A percentile compares a stretch with the other conserved stretches of the same genome.
Conservation (phyloP, 441 rosid genomes). For the Arabidopsis hybrid region DNA sequence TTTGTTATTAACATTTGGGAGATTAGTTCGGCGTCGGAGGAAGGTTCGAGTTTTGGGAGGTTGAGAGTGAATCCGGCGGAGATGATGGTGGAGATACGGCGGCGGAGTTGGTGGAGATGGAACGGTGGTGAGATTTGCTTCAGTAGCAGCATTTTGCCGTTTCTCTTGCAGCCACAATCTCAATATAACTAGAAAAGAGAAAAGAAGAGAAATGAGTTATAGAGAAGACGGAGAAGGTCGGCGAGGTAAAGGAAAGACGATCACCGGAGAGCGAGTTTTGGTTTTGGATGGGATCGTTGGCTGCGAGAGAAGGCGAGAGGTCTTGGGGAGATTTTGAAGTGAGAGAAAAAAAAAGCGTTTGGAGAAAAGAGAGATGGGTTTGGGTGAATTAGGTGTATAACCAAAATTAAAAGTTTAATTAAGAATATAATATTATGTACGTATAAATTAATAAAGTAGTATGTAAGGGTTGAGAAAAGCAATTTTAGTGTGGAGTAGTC, state of each 20-base stretch:
- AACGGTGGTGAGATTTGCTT: slow-evolving; percentile 13
- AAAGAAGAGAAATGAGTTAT: too few species aligned
- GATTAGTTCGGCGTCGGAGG: slow-evolving; percentile 74
- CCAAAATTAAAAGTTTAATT: too few species aligned
- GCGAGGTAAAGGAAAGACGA: slow-evolving; percentile 46
- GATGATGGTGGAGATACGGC: slow-evolving; percentile 42
- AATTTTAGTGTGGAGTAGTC: too few species aligned
- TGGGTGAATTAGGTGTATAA: too few species aligned
- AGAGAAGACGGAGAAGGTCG: slow-evolving; percentile 42
- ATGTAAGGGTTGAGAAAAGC: too few species aligned
- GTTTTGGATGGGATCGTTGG: slow-evolving; percentile 66
- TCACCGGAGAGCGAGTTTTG: slow-evolving; percentile 3
- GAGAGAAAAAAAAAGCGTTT: slow-evolving; percentile 19
- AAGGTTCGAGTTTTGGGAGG: slow-evolving; percentile 65
- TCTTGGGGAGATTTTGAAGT: slow-evolving; percentile 28
- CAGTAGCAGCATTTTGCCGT: too few species aligned
- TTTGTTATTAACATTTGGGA: slow-evolving; percentile 72
- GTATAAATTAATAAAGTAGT: too few species aligned
- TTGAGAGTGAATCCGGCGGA: slow-evolving; percentile 24
- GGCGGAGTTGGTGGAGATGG: slow-evolving; percentile 34
- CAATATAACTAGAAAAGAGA: too few species aligned
- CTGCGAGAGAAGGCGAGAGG: slow-evolving; percentile 36
- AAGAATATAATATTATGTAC: too few species aligned
- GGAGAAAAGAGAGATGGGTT: neutral
- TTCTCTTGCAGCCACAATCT: too few species aligned